These are phyloP conservation scores for Draba incana DNA, from an alignment of 345 rosid genomes.

Conservation along the genomic window DNA sequence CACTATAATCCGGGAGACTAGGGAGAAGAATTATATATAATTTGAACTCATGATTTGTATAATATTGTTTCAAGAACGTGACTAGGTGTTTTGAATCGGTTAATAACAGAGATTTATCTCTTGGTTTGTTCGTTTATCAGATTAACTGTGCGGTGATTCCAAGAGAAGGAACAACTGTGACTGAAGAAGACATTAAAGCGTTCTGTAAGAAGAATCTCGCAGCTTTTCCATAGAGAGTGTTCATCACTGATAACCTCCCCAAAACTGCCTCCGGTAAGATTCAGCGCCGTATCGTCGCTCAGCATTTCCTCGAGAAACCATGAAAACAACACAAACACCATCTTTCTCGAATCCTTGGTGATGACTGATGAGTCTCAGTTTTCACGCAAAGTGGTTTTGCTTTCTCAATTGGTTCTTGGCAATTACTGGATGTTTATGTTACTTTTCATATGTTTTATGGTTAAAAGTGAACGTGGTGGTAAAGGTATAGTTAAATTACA, in stretches of 20 bases:
- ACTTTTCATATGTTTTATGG: conserved; percentile 10
- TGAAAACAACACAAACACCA: conserved; percentile 9
- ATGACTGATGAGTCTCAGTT: conserved; percentile 11
- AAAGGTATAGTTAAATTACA: conserved; percentile 18
- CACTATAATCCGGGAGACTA: background rate
- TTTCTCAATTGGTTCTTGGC: background rate
- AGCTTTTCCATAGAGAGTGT: conserved; percentile 75
- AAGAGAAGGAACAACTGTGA: conserved; percentile 60
- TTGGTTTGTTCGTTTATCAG: conserved; percentile 35
- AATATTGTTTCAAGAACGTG: no score
- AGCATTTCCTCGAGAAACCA: conserved; percentile 48
- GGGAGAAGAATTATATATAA: background rate
- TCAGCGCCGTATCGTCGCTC: conserved; percentile 61
- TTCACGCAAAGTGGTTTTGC: conserved; percentile 25
- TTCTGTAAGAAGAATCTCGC: conserved; percentile 83
- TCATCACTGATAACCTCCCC: conserved; percentile 60
- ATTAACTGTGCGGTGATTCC: conserved; percentile 90
- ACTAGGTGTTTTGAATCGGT: background rate
- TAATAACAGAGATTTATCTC: background rate
- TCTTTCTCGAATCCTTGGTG: no score
- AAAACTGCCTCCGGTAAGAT: conserved; percentile 80
- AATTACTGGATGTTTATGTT: no score
- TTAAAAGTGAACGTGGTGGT: conserved; percentile 12
- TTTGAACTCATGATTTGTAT: background rate
- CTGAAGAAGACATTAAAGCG: conserved; percentile 57